Conservation (phyloP, 257 asterid species). For the Solanum sejunctum region DNA sequence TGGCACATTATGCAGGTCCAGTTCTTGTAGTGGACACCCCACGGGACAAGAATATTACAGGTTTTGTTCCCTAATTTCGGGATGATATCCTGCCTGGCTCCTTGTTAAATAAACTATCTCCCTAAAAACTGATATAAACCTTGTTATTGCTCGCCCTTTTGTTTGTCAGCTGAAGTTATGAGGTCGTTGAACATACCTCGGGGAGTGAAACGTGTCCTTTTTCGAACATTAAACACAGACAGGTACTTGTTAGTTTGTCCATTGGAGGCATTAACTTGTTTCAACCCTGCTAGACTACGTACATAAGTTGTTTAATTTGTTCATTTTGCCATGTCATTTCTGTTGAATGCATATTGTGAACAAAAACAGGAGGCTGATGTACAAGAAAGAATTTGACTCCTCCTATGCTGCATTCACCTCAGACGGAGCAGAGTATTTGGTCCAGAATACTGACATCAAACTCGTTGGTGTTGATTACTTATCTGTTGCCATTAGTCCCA, state of each 20-base stretch:
- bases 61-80: neutral
- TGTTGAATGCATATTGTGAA: neutral
- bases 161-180: conserved; percentile 7
- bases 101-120: neutral
- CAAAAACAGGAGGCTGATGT: conserved; percentile 13
- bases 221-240: conserved; percentile 10
- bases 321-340: neutral
- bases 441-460: conserved; percentile 12
- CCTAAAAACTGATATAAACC: neutral
- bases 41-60: conserved; percentile 4
- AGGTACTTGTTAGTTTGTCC: neutral
- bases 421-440: conserved; percentile 21
- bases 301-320: neutral
- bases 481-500: conserved; percentile 3
- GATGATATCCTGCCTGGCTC: neutral
- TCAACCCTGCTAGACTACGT: neutral
- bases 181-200: conserved; percentile 4
- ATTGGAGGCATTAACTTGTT: neutral
- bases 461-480: conserved; percentile 23
- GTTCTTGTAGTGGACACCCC: conserved; percentile 7
- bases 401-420: conserved; percentile 12
- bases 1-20: neutral
- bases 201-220: conserved; percentile 9
- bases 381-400: neutral
- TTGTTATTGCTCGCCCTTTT: neutral